Percentiles rank a stretch among this genome's conserved stretches.
These are phyloP conservation scores for Talaromyces amestolkiae DNA, from an alignment of 2,329 filamentous ascomycete genomes.

Conservation along the genomic window DNA sequence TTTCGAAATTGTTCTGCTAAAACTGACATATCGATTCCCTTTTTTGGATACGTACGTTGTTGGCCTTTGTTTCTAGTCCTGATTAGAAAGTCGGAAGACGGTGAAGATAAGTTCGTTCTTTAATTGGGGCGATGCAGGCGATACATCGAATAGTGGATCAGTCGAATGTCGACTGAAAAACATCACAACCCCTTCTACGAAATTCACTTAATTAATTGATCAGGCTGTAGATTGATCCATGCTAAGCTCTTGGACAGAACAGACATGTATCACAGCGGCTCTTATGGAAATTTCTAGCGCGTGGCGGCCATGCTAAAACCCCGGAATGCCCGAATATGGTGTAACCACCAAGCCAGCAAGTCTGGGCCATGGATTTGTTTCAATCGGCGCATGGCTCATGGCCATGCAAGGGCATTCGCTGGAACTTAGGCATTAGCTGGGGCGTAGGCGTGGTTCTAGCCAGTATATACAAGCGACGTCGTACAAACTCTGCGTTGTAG, in stretches of 20 bases:
- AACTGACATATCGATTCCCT: neutral
- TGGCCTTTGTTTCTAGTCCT: neutral
- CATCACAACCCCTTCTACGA: neutral
- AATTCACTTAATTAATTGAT: neutral
- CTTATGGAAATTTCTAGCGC: neutral
- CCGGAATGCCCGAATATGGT: neutral
- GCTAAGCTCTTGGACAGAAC: neutral
- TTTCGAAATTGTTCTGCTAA: neutral
- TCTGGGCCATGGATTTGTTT: neutral
- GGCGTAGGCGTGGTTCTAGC: neutral
- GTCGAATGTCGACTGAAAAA: neutral
- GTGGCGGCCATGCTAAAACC: neutral
- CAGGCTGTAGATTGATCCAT: neutral
- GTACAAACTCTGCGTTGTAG: neutral
- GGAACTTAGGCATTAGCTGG: neutral
- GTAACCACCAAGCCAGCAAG: constrained; percentile 1
- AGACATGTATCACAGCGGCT: neutral
- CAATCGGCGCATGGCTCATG: neutral
- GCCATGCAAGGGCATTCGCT: neutral
- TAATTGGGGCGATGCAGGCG: neutral
- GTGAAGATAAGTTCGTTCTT: neutral
- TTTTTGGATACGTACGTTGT: neutral
- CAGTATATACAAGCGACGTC: neutral
- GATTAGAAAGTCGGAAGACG: neutral
- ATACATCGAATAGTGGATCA: neutral